Conservation (phyloP, 2,329 filamentous ascomycete genomes). For the Trichophyton equinum region DNA sequence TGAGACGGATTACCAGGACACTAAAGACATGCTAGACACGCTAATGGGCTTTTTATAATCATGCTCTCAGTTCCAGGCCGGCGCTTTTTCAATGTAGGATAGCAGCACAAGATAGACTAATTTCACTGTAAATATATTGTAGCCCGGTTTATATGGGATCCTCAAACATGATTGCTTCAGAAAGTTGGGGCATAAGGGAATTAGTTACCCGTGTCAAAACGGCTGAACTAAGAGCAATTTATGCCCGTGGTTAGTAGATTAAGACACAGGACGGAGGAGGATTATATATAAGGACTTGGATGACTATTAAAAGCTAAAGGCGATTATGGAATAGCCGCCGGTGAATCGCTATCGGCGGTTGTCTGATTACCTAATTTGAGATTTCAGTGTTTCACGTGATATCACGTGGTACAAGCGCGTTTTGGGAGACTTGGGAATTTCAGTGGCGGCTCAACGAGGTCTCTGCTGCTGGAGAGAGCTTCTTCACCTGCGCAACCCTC, state of each 20-base stretch:
- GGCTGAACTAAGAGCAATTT: too few species aligned
- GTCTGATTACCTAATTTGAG: too few species aligned
- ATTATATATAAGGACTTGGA: too few species aligned
- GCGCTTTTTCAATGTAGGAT: background rate
- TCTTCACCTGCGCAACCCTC: background rate
- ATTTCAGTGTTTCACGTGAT: background rate
- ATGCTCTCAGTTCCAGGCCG: background rate
- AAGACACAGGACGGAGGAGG: too few species aligned
- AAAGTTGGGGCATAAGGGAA: too few species aligned
- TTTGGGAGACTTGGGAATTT: constrained; percentile 4
- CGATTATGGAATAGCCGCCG: too few species aligned
- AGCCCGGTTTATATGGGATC: too few species aligned
- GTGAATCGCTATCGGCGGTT: too few species aligned
- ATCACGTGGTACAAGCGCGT: background rate
- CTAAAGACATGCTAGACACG: constrained; percentile 54
- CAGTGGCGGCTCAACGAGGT: constrained; percentile 3
- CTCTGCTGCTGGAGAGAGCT: background rate
- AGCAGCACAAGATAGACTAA: background rate
- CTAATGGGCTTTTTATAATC: constrained; percentile 33
- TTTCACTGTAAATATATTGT: background rate
- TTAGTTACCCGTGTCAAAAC: too few species aligned
- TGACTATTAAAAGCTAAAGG: too few species aligned
- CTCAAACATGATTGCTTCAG: too few species aligned
- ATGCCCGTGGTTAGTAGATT: too few species aligned
- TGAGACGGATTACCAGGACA: constrained; percentile 41